Conservation (phyloP, 139 green algal genomes). For the Astrephomene gubernaculifera region DNA sequence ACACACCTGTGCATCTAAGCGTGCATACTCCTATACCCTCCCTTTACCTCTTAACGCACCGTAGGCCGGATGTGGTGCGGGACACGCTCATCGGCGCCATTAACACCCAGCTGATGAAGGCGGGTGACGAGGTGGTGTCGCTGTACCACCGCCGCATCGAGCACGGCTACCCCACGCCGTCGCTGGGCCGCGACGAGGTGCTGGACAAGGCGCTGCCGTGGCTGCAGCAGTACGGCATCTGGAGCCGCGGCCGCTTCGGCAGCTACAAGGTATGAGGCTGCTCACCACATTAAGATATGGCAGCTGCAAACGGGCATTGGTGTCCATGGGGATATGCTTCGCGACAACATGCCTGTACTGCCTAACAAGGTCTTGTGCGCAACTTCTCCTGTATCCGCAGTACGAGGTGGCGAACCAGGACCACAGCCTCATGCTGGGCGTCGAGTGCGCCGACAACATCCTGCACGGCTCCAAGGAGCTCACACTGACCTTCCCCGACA, state of each 20-base stretch:
- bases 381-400: constrained; percentile 43
- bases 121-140: constrained; percentile 82
- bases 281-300: no score
- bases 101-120: constrained; percentile 76
- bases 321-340: no score
- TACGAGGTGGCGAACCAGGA: constrained; percentile 96
- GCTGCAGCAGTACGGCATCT: constrained; percentile 85
- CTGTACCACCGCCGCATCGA: constrained; percentile 88
- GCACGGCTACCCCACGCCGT: constrained; percentile 92
- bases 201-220: constrained; percentile 88
- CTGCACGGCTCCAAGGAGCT: constrained; percentile 87
- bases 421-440: constrained; percentile 92
- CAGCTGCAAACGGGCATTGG: no score
- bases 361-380: no score
- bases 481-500: constrained; percentile 86
- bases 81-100: constrained; percentile 86
- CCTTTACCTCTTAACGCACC: no score
- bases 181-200: constrained; percentile 79
- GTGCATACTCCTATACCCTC: no score
- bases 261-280: constrained; percentile 80
- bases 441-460: constrained; percentile 92
- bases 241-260: constrained; percentile 90
- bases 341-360: no score
- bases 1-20: no score
- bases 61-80: constrained; percentile 75